These are phyloP conservation scores for Pythium monospermum DNA, from an alignment of 352 stramenopile genomes.

Conservation along the genomic window DNA sequence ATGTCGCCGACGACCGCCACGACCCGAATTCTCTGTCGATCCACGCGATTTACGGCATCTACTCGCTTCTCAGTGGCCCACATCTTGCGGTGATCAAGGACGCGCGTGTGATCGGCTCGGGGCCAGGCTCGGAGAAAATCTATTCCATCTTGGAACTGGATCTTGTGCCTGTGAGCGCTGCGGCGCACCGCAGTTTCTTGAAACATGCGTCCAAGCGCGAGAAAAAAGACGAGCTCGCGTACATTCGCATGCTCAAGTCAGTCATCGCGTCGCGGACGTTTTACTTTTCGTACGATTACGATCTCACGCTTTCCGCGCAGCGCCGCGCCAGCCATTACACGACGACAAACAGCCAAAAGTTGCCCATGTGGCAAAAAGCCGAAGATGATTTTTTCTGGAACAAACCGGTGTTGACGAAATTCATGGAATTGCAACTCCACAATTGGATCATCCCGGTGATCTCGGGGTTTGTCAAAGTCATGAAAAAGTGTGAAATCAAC, in stretches of 20 bases:
- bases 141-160: constrained; percentile 48
- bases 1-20: constrained; percentile 33
- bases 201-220: constrained; percentile 52
- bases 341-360: constrained; percentile 21
- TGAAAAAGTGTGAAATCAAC: constrained; percentile 60
- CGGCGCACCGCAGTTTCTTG: constrained; percentile 43
- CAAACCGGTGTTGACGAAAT: constrained; percentile 52
- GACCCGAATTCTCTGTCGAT: constrained; percentile 31
- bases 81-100: constrained; percentile 55
- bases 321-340: constrained; percentile 28
- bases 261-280: constrained; percentile 47
- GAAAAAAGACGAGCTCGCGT: constrained; percentile 46
- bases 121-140: constrained; percentile 51
- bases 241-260: constrained; percentile 52
- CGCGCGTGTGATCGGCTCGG: constrained; percentile 54
- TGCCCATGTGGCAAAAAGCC: constrained; percentile 51
- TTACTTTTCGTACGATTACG: constrained; percentile 69
- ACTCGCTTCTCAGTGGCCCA: constrained; percentile 52
- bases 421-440: constrained; percentile 44
- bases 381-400: constrained; percentile 94
- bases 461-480: constrained; percentile 62
- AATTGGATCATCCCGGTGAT: constrained; percentile 68
- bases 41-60: constrained; percentile 60
- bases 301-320: constrained; percentile 60
- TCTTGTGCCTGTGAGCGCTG: constrained; percentile 45